phyloP scores from a whole-genome alignment of 768 basidiomycete genomes.

The Terana coerulea region DNA sequence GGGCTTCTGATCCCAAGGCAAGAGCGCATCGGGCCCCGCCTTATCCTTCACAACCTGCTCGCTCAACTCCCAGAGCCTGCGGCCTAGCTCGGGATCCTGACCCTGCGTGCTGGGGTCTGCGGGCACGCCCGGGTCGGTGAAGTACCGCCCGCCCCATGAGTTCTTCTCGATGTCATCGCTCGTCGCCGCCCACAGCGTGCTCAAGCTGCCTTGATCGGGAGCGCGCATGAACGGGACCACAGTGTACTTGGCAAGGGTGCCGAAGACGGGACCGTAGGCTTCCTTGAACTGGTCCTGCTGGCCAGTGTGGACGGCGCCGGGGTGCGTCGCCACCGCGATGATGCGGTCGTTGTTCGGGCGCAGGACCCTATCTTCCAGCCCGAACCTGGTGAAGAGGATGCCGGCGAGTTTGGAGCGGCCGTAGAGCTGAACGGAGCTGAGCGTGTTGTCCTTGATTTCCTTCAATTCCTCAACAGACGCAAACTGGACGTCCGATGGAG shows the following conservation, averaged over 20 bases:
- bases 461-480: constrained; percentile 35
- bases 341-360: constrained; percentile 19
- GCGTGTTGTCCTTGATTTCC: constrained; percentile 27
- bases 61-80: constrained; percentile 29
- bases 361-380: constrained; percentile 25
- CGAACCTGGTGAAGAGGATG: constrained; percentile 34
- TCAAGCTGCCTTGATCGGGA: constrained; percentile 23
- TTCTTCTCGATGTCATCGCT: constrained; percentile 22
- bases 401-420: constrained; percentile 40
- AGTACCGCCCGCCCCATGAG: constrained; percentile 25
- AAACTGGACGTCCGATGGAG: constrained; percentile 31
- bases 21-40: constrained; percentile 21
- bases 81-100: constrained; percentile 23
- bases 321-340: constrained; percentile 26
- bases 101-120: constrained; percentile 23
- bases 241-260: constrained; percentile 19
- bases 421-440: constrained; percentile 31
- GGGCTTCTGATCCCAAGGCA: constrained; percentile 26
- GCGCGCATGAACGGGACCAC: constrained; percentile 26
- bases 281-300: constrained; percentile 27
- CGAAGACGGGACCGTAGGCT: constrained; percentile 23
- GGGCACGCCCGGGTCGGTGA: constrained; percentile 21
- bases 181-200: constrained; percentile 31
- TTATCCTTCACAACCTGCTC: constrained; percentile 25
- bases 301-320: constrained; percentile 25